Evolutionary conservation across 2,329 filamentous ascomycete genomes (phyloP).

Genomic region (Neopestalotiopsis sp.): DNA sequence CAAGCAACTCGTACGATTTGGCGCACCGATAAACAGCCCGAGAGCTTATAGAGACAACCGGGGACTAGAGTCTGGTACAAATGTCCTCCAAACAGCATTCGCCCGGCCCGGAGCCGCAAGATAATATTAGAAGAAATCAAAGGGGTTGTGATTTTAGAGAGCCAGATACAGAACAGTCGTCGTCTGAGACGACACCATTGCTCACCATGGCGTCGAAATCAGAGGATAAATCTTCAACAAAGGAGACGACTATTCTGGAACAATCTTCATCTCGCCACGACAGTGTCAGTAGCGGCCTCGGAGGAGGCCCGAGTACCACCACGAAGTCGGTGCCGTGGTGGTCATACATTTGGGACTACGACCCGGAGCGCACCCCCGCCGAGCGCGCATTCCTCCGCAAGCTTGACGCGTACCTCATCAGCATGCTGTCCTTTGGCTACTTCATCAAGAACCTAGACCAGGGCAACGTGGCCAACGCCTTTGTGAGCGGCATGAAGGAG

Average conservation of each 20-base stretch:
- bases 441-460: constrained; percentile 33
- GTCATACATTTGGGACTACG: constrained; percentile 31
- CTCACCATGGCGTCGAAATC: constrained; percentile 8
- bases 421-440: constrained; percentile 30
- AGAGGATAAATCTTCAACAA: not conserved
- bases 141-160: not conserved
- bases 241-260: not conserved
- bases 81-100: not conserved
- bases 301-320: not conserved
- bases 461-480: constrained; percentile 30
- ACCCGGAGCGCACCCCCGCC: constrained; percentile 26
- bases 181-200: constrained; percentile 16
- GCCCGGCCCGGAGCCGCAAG: not conserved
- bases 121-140: not conserved
- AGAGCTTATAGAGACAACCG: not conserved
- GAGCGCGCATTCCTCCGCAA: constrained; percentile 30
- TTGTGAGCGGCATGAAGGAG: constrained; percentile 39
- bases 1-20: not conserved
- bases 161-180: not conserved
- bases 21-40: not conserved
- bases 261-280: not conserved
- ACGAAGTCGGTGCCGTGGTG: constrained; percentile 26
- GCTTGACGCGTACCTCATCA: constrained; percentile 29
- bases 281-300: not conserved
- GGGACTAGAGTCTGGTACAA: not conserved